Percentiles rank a stretch among this genome's conserved stretches.
Evolutionary conservation across 257 asterid genomes (phyloP).

Genomic region (Ajuga chamaepitys): DNA sequence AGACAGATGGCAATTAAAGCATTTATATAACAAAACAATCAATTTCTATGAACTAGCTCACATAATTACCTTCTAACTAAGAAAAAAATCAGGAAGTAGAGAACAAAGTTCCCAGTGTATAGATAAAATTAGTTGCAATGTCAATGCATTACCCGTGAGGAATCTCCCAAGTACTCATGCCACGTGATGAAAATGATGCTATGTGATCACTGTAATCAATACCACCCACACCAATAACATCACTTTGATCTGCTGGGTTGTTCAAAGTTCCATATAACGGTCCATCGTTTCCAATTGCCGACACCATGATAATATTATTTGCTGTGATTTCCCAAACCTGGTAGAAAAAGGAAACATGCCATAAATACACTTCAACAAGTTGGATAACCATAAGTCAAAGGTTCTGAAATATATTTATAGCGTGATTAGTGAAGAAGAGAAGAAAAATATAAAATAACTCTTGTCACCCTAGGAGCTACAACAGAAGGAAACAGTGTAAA

Average conservation of each 20-base stretch:
- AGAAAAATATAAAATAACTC: not conserved
- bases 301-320: slow-evolving; percentile 91
- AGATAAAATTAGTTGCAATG: slow-evolving; percentile 12
- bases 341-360: slow-evolving; percentile 11
- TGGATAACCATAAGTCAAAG: slow-evolving; percentile 2
- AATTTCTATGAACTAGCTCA: not conserved
- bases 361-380: not conserved
- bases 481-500: not conserved
- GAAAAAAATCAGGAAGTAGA: not conserved
- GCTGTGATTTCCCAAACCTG: slow-evolving; percentile 99
- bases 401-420: not conserved
- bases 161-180: slow-evolving; percentile 99
- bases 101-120: not conserved
- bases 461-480: not conserved
- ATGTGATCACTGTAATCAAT: slow-evolving; percentile 97
- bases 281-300: slow-evolving; percentile 98
- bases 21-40: slow-evolving; percentile 3
- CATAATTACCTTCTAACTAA: slow-evolving; percentile 3
- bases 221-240: slow-evolving; percentile 99
- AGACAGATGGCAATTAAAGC: not conserved
- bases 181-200: slow-evolving; percentile 99
- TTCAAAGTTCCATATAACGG: slow-evolving; percentile 98
- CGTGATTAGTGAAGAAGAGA: not conserved
- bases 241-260: slow-evolving; percentile 99
- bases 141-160: slow-evolving; percentile 82